A percentile compares a stretch with the other conserved stretches of the same genome.
Conservation (phyloP, 768 basidiomycete genomes). For the Russula earlei region DNA sequence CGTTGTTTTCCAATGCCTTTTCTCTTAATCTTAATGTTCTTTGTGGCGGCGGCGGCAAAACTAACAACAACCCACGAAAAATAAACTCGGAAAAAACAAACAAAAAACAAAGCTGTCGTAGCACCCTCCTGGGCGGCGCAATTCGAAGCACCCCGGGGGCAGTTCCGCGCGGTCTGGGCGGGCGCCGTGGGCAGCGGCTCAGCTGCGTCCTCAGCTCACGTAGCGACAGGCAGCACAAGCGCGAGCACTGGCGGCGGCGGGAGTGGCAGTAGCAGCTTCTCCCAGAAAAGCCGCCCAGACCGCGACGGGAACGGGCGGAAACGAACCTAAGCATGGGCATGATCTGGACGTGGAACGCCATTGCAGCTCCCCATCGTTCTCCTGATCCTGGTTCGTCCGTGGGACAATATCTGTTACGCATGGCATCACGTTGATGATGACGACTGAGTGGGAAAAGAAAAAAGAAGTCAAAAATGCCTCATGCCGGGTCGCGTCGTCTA, state of each 20-base stretch:
- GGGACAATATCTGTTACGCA: neutral
- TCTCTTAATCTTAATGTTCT: neutral
- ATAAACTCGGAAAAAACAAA: too few species aligned
- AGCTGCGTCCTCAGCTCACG: neutral
- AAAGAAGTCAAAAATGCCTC: neutral
- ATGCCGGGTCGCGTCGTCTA: too few species aligned
- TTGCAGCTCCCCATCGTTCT: slow-evolving; percentile 13
- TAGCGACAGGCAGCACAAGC: too few species aligned
- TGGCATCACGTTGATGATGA: neutral
- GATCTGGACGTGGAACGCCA: slow-evolving; percentile 13
- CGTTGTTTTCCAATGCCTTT: too few species aligned
- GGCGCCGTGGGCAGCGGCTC: neutral
- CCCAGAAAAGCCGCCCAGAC: neutral
- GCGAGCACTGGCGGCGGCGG: too few species aligned
- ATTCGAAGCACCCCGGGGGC: neutral
- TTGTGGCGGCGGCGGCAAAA: too few species aligned
- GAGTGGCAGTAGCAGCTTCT: too few species aligned
- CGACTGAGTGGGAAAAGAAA: too few species aligned
- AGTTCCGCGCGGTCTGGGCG: neutral
- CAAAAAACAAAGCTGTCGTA: neutral
- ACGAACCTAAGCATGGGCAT: too few species aligned
- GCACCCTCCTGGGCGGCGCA: neutral
- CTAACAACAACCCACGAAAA: too few species aligned
- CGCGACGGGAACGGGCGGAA: neutral
- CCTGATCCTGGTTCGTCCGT: slow-evolving; percentile 1